Evolutionary conservation across 75 land plant genomes (phyloP), one percentile per base, ranked within the genome.

Genomic region (Cunninghamia lanceolata): DNA sequence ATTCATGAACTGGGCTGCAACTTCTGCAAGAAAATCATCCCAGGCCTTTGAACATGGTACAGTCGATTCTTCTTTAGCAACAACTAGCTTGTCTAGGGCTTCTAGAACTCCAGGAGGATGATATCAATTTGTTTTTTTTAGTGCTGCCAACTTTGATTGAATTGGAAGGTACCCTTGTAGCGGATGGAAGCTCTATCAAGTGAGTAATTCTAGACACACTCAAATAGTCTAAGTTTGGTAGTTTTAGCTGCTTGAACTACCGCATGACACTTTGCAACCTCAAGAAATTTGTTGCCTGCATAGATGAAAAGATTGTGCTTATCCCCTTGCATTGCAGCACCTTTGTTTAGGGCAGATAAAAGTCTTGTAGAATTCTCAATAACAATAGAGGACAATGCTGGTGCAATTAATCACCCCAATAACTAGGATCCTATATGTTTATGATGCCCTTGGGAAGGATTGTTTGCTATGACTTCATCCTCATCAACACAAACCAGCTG

Each of bases 81-180:
- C 86, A 53, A 91, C 86, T 56, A 98, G 89, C 45, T 88, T 85
- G 81, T 98, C 99, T 86, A 96, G 85, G 79, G 95, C 93, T 85
- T 83, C 86, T 81, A 92, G 75, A 35, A 98, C 99, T 85, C 96
- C 99, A 32, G 99, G 99, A 70, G 99, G 94, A 83, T 98, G 99
- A 88, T 94, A 98, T 11, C 99, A 90, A 36, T 92, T 87, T 47
- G 91, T 87, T 70, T 94, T 96, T n/a, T 88, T 96, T 98, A 9
- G 99, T 98, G 83, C 95, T 98, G 89, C 86, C 91, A n/a, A 98
- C 88, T 87, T 95, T 98, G 34, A 95, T 86, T 98, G 98, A 98
- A 74, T 90, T 88, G 19, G 89, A 85, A 66, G 99, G 99, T 13
- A 96, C 99, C 80, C 84, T 92, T 74, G 77, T 89, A 87, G 90